Evolutionary conservation across 495 filamentous ascomycete species (phyloP).

Genomic region (Xeromyces bisporus): DNA sequence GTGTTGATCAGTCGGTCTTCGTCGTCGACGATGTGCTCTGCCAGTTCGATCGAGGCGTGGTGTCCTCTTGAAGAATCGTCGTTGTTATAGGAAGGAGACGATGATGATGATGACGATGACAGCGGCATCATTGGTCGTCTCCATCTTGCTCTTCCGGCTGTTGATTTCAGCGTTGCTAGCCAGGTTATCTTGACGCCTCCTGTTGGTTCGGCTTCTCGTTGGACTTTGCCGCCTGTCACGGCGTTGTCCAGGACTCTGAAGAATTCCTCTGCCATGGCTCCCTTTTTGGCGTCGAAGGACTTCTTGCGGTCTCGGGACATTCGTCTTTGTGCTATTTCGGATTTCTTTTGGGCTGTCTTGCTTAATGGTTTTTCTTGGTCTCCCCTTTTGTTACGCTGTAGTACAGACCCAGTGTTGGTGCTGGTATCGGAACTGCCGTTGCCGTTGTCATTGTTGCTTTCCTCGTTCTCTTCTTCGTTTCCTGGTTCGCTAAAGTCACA

Average conservation of each 20-base stretch:
- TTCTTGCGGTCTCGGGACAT: conserved; percentile 33
- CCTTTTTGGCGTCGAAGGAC: conserved; percentile 50
- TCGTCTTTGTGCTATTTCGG: conserved; percentile 22
- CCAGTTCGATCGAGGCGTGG: conserved; percentile 68
- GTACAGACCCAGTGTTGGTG: no score
- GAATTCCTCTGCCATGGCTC: conserved; percentile 49
- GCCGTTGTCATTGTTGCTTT: conserved; percentile 1
- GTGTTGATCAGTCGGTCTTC: conserved; percentile 68
- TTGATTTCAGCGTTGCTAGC: conserved; percentile 72
- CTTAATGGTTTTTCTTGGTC: conserved; percentile 17
- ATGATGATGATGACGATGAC: no score
- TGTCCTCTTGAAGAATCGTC: no score
- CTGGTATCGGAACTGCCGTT: no score
- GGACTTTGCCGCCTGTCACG: conserved; percentile 47
- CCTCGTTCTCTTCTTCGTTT: conserved; percentile 3
- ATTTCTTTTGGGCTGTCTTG: conserved; percentile 30
- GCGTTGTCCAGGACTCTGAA: conserved; percentile 52
- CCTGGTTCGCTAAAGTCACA: conserved; percentile 19
- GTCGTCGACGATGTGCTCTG: conserved; percentile 67
- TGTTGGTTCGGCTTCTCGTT: conserved; percentile 38
- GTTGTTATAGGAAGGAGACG: no score
- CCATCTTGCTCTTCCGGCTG: conserved; percentile 80
- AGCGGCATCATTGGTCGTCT: conserved; percentile 32
- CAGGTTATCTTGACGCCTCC: conserved; percentile 69
- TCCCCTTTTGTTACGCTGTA: neutral